Conservation (phyloP, 306 rosid species). For the Trifolium repens region DNA sequence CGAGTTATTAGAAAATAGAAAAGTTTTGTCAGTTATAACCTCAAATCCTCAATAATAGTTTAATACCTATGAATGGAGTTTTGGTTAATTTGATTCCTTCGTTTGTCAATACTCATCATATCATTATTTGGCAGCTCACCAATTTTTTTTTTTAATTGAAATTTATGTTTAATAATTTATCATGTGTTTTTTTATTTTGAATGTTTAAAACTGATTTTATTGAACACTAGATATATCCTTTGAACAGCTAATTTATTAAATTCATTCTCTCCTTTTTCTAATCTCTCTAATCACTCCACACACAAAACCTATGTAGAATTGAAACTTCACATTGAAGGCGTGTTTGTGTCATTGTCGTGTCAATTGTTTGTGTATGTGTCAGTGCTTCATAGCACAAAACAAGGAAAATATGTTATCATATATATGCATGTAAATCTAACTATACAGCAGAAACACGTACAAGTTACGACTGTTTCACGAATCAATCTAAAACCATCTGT, state of each 20-base stretch:
- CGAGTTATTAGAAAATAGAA: background rate
- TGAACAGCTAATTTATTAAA: background rate
- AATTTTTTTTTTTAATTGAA: background rate
- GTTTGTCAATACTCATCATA: slow-evolving; percentile 6
- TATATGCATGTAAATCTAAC: background rate
- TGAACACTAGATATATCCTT: slow-evolving; percentile 13
- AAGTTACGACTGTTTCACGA: background rate
- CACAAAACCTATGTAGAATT: background rate
- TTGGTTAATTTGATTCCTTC: background rate
- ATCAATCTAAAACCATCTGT: background rate
- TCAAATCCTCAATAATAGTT: no score
- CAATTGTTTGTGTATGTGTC: background rate
- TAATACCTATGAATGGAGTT: no score
- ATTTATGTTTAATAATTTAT: background rate
- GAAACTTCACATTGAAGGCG: background rate
- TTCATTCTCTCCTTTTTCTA: no score
- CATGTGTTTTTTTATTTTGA: no score
- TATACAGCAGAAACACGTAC: background rate
- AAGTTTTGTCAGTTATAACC: no score
- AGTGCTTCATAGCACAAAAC: background rate
- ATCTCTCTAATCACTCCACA: background rate
- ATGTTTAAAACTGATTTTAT: background rate
- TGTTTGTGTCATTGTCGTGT: background rate
- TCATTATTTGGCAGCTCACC: background rate
- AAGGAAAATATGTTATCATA: background rate